phyloP scores from a whole-genome alignment of 2,329 filamentous ascomycete species.

The Diaporthe sp. region DNA sequence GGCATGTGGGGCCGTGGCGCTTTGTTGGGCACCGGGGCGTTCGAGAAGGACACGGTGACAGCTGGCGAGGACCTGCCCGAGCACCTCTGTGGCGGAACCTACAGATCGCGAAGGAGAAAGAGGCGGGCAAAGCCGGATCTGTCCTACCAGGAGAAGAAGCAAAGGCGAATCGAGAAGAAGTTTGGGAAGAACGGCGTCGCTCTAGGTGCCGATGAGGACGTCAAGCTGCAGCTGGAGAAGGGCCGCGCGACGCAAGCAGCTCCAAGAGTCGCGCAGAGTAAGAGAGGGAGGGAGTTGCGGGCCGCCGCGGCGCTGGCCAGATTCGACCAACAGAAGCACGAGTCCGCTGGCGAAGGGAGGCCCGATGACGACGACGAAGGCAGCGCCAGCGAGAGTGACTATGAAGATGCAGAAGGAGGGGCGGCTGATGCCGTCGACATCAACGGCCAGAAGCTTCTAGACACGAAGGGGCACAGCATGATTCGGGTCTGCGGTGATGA shows the following conservation, averaged over 20 bases:
- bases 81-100: constrained; percentile 87
- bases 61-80: constrained; percentile 73
- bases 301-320: constrained; percentile 83
- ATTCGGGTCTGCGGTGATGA: constrained; percentile 84
- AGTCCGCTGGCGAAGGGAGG: constrained; percentile 56
- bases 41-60: constrained; percentile 66
- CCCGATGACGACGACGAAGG: constrained; percentile 53
- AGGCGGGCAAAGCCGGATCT: constrained; percentile 66
- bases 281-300: constrained; percentile 80
- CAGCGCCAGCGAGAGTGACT: constrained; percentile 57
- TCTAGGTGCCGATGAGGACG: constrained; percentile 77
- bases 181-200: constrained; percentile 80
- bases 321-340: constrained; percentile 73
- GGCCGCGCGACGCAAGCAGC: constrained; percentile 74
- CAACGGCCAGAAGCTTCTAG: constrained; percentile 74
- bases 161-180: constrained; percentile 80
- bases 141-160: constrained; percentile 80
- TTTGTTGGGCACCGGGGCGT: constrained; percentile 72
- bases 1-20: constrained; percentile 86
- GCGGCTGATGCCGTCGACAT: constrained; percentile 72
- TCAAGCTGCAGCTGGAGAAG: constrained; percentile 76
- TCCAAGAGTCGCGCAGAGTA: constrained; percentile 81
- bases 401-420: constrained; percentile 55
- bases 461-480: constrained; percentile 76
- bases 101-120: constrained; percentile 69